These are phyloP conservation scores for Trichoderma koningiopsis DNA, from an alignment of 2,329 filamentous ascomycete species.

Conservation along the genomic window DNA sequence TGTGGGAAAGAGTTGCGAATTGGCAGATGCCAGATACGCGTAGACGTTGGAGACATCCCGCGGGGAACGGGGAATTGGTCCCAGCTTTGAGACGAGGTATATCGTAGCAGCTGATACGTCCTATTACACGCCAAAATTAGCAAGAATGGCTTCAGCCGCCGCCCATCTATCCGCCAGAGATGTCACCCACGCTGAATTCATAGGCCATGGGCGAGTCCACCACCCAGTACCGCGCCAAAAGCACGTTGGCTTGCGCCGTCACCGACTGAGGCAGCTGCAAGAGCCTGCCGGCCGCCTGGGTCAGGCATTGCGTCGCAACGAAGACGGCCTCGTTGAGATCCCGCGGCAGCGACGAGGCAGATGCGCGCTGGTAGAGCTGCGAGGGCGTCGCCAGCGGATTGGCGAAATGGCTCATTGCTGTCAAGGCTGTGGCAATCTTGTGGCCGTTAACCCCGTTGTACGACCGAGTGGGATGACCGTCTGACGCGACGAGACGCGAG, in stretches of 20 bases:
- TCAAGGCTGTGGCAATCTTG: neutral
- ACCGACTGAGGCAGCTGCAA: conserved; percentile 83
- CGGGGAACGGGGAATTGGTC: conserved; percentile 72
- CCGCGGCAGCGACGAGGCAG: conserved; percentile 61
- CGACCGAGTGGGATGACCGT: neutral
- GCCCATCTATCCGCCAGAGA: neutral
- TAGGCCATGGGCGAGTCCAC: conserved; percentile 55
- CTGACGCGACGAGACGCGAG: neutral
- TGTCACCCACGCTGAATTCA: conserved; percentile 57
- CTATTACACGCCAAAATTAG: conserved; percentile 44
- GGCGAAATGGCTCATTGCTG: conserved; percentile 60
- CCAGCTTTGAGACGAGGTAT: conserved; percentile 82
- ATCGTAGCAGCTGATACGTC: conserved; percentile 79
- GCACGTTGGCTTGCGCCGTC: conserved; percentile 80
- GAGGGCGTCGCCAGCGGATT: conserved; percentile 73
- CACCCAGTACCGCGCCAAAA: conserved; percentile 81
- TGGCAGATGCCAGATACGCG: conserved; percentile 70
- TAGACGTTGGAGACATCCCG: conserved; percentile 85
- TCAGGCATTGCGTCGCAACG: conserved; percentile 71
- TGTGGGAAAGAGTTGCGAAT: conserved; percentile 56
- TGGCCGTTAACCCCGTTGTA: neutral
- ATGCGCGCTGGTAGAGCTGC: conserved; percentile 63
- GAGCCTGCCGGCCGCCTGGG: conserved; percentile 77
- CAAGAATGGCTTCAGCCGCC: neutral
- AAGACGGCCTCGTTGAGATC: conserved; percentile 73